Evolutionary conservation across 2,329 filamentous ascomycete species (phyloP).

Genomic region (Verticillium klebahnii): DNA sequence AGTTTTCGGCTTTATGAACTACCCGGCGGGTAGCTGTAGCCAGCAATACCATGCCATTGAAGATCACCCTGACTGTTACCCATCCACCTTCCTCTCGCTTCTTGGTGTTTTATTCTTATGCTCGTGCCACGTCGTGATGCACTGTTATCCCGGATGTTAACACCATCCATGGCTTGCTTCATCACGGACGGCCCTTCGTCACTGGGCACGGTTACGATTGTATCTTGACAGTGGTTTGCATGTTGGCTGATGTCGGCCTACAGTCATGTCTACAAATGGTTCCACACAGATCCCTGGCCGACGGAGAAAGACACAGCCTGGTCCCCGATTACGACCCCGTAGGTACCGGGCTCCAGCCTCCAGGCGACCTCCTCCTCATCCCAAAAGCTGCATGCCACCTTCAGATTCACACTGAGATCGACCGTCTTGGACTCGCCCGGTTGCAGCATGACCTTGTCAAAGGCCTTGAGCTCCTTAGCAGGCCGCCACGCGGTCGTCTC

Average conservation of each 20-base stretch:
- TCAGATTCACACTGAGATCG: conserved; percentile 4
- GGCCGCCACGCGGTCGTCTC: conserved; percentile 7
- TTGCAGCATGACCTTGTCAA: conserved; percentile 8
- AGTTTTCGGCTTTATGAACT: conserved; percentile 13
- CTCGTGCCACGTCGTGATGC: background rate
- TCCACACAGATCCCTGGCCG: conserved; percentile 1
- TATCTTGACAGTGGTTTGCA: no score
- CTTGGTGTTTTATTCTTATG: background rate
- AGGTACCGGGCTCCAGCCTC: conserved; percentile 7
- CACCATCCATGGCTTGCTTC: no score
- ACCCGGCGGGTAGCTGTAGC: conserved; percentile 8
- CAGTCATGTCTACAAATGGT: conserved; percentile 1
- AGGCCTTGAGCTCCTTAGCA: conserved; percentile 12
- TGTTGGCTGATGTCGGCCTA: no score
- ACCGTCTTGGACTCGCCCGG: conserved; percentile 1
- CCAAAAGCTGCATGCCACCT: conserved; percentile 10
- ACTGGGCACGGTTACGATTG: no score
- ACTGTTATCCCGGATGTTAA: no score
- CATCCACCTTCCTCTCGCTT: background rate
- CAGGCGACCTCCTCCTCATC: conserved; percentile 6
- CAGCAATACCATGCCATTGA: conserved; percentile 17
- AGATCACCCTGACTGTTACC: conserved; percentile 8
- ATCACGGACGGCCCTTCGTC: no score
- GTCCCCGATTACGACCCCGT: conserved; percentile 7
- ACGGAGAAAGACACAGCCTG: conserved; percentile 2